Evolutionary conservation across 1,284 basidiomycete genomes (phyloP), one percentile per base, ranked within the genome.

Genomic region (Ustilago lituana): DNA sequence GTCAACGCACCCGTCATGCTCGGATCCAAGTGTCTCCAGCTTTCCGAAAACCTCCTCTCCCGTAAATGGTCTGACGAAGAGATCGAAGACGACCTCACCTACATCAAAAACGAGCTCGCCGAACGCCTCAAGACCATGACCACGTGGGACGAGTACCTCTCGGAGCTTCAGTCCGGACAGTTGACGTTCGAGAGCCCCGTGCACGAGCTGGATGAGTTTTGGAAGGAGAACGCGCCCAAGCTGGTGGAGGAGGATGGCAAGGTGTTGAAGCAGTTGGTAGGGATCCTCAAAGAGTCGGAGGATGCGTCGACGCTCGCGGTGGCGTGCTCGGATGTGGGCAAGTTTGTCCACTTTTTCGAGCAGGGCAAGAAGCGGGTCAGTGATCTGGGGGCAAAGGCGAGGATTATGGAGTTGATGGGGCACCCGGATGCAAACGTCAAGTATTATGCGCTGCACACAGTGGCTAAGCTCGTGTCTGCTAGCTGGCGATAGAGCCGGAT

Each of bases 191-290:
- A 93, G 6, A 78, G 71, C 36, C 94, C 95, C 5, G 91, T 93
- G 17, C 96, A 98, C 80, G 91, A 94, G 79, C 92, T 91, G 7
- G 95, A 98, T 58, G 89, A 93, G 48, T 99, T 99, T 84, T 98
- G 95, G 95, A 92, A 91, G 79, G 93, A 95, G 84, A 98, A 98
- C 79, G 93, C 91, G 0, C 83, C 84, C 6, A 92, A 89, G 79
- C 84, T 97, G 63, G 88, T 89, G 6, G 92, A 94, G 76, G 93
- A 98, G 80, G 96, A 94, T 78, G 91, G 95, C 67, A 93, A 91
- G 82, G 90, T 92, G 79, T 90, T 87, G 87, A 59, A 92, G 91
- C 43, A 96, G 94, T 86, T 94, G 89, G 93, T 96, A 71, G 66
- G 88, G 80, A 43, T 79, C 10, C 32, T 67, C 4, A 37, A 56